Base-by-base conservation (phyloP, 139 green algal genomes). In the Astrephomene gubernaculifera region DNA sequence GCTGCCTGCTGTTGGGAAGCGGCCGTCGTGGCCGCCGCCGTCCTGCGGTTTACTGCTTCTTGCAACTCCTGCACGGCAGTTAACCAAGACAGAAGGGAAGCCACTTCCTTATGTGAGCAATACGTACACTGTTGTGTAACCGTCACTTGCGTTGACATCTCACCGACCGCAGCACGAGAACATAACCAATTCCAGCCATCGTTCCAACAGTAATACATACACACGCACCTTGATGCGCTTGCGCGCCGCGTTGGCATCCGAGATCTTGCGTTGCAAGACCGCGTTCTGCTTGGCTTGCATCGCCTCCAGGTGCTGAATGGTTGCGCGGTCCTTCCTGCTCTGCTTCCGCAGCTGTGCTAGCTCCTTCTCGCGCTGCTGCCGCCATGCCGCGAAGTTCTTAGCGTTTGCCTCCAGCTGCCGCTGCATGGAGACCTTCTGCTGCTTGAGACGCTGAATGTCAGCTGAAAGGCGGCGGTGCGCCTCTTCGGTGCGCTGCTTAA, bases 201-300 rank as follows among this genome's bases (percentile, higher is more conserved):
- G n/a, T n/a, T n/a, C n/a, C 49, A 49, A 2, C 65, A 52, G 38
- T 73, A 2, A 45, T 21, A 49, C 10, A 49, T 21, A 29, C 1
- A 19, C 33, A 45, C 71, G 0, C 35, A 85, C 82, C 49, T 87
- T 85, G 33, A 94, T 75, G 64, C 93, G 90, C 85, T 94, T 94
- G 38, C 91, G 90, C 0, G 95, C 95, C 8, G 92, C 93, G 43
- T 94, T 96, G 12, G 94, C 95, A 68, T 99, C 96, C 78, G 97
- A 92, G 43, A 94, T 98, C 93, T 99, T 99, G 63, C 96, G 92
- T 69, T 96, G 93, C 67, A 99, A 87, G 79, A 99, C 96, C 17
- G 93, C 94, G 81, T 95, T 90, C 89, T 99, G 96, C 92, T 96
- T 96, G 49, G 74, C 79, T 65, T 96, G 87, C 74, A 93, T 79